phyloP scores from a whole-genome alignment of 805 yeast species.

The Candida insectorum region DNA sequence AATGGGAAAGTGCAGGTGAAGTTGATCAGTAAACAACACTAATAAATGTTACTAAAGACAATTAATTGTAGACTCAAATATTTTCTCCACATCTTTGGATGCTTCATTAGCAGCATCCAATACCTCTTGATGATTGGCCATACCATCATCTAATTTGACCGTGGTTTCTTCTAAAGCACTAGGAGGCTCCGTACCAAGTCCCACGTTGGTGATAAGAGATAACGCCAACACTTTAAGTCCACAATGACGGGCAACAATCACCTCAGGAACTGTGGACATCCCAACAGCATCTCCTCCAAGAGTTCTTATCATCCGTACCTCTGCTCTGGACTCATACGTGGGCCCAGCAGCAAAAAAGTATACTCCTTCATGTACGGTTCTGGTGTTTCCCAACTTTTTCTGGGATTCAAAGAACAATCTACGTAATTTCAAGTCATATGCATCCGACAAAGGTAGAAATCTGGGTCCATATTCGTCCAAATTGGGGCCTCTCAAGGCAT shows the following conservation, averaged over 20 bases:
- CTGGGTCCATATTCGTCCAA: slow-evolving; percentile 78
- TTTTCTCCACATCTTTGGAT: slow-evolving; percentile 70
- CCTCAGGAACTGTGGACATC: slow-evolving; percentile 98
- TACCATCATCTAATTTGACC: slow-evolving; percentile 58
- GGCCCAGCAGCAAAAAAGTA: slow-evolving; percentile 90
- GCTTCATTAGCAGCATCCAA: slow-evolving; percentile 78
- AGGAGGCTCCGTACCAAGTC: slow-evolving; percentile 66
- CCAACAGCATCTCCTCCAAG: slow-evolving; percentile 95
- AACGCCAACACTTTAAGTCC: slow-evolving; percentile 81
- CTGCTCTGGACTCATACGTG: slow-evolving; percentile 90
- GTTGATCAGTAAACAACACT: slow-evolving; percentile 62
- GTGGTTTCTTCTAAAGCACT: slow-evolving; percentile 53
- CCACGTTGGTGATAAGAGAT: slow-evolving; percentile 81
- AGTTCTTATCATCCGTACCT: slow-evolving; percentile 65
- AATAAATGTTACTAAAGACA: neutral
- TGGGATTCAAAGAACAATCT: slow-evolving; percentile 54
- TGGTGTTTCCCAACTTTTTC: slow-evolving; percentile 40
- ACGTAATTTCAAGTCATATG: slow-evolving; percentile 76
- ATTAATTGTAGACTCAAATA: slow-evolving; percentile 62
- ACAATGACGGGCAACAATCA: slow-evolving; percentile 84
- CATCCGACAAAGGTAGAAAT: slow-evolving; percentile 84
- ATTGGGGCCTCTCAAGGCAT: slow-evolving; percentile 87
- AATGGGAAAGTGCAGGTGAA: slow-evolving; percentile 97
- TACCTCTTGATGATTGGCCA: slow-evolving; percentile 92
- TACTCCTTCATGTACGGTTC: slow-evolving; percentile 81